Evolutionary conservation across 169 alveolate species (phyloP).

Genomic region (Cryptosporidium tyzzeri): DNA sequence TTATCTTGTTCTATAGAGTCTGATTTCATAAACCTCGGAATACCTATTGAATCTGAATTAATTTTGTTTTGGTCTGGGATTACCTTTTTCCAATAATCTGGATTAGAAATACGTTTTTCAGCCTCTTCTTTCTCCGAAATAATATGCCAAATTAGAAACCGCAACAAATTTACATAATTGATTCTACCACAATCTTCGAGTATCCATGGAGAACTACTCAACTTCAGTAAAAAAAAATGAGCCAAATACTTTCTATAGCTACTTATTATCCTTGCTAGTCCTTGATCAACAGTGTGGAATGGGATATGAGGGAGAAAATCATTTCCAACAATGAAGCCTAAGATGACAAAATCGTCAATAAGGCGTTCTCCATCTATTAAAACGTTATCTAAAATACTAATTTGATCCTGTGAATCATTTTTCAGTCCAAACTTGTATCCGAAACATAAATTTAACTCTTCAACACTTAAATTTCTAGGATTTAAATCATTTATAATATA

Average conservation of each 20-base stretch:
- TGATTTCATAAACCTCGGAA: constrained; percentile 44
- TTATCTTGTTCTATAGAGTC: constrained; percentile 25
- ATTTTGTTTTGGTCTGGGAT: constrained; percentile 15
- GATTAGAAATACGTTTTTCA: constrained; percentile 75
- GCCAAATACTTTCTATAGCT: constrained; percentile 82
- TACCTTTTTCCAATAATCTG: constrained; percentile 72
- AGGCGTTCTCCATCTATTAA: constrained; percentile 70
- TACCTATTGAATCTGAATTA: constrained; percentile 8
- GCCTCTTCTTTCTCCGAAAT: constrained; percentile 83
- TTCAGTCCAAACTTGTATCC: background rate
- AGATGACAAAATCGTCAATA: constrained; percentile 94
- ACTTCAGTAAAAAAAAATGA: constrained; percentile 73
- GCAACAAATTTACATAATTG: constrained; percentile 77
- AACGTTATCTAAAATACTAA: background rate
- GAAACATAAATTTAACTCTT: constrained; percentile 32
- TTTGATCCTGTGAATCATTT: background rate
- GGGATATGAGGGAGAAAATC: constrained; percentile 96
- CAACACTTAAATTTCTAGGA: constrained; percentile 51
- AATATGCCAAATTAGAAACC: constrained; percentile 78
- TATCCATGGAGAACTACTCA: constrained; percentile 78
- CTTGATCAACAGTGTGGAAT: constrained; percentile 89
- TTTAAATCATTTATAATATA: constrained; percentile 46
- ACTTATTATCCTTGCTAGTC: constrained; percentile 87
- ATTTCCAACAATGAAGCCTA: constrained; percentile 95
- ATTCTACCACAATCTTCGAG: constrained; percentile 80